Base-by-base conservation (phyloP, 305 asterid species). In the Coffea humblotiana region DNA sequence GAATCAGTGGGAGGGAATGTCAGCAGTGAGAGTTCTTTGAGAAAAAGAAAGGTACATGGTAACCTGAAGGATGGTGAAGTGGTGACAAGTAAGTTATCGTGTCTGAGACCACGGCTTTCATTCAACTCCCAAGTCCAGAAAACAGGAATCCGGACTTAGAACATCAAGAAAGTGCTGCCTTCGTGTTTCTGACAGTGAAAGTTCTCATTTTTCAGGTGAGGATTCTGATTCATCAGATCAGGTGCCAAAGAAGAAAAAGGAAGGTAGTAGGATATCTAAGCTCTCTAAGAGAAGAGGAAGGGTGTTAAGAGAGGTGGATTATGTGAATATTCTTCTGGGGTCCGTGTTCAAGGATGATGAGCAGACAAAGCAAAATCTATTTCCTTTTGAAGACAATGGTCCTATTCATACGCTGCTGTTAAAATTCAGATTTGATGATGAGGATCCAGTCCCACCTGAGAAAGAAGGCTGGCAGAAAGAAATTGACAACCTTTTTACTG, bases 371-470 rank as follows among this genome's bases (percentile, higher is more conserved):
- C 84, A 82, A 32, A 70, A 63, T n/a, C 76, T 72, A 1, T 48
- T 47, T 61, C 78, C 82, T n/a, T 19, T 51, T 35, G 60, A 77
- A 45, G 88, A 73, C 83, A 72, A 73, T 74, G 77, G 47, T 77
- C 58, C 65, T 8, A 54, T 56, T 61, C 58, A 83, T 16, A 25
- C 66, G 14, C 86, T 88, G 54, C 96, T 91, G 1, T 35, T 84
- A 32, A 89, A 76, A 79, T 95, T 95, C 51, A 77, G 56, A 35
- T 86, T 88, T 63, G 83, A 70, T 35, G 88, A 84, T 16, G 82
- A 80, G 67, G 79, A 78, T 18, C 83, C 80, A 48, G 5, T 5
- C 43, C 43, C 67, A 29, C 71, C 61, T 0, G 89, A 82, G 84
- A 82, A 88, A 74, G 69, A 71, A 40, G 88, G 77, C 65, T 77